Evolutionary conservation across 768 basidiomycete genomes (phyloP), one percentile per base, ranked within the genome.

Genomic region (Hemileccinum rubropunctum): DNA sequence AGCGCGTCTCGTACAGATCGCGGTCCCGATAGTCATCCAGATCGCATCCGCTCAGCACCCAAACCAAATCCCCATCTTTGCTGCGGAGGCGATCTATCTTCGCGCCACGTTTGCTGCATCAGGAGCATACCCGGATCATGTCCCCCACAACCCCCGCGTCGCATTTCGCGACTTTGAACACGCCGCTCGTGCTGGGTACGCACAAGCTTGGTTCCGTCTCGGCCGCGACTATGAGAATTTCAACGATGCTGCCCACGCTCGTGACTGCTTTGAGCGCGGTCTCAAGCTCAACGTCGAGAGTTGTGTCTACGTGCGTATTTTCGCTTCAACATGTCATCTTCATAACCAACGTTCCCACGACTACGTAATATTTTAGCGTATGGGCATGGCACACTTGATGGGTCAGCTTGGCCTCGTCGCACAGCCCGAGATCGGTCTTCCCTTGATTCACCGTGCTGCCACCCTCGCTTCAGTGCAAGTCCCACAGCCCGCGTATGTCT

Each of bases 151-250:
- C 60, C 86, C 87, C 2, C 77, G 90, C 5, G 61, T 76, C 7
- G 93, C 95, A 2, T 98, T 98, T 71, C 77, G 91, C 20, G 92
- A 94, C 62, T 97, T 89, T 60, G 95, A 98, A 64, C 71, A 75
- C 1, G 83, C 91, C 3, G 95, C 93, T 0, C 75, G 88, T 21
- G 81, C 77, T 0, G 94, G 95, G 0, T 87, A 83, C 55, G 71
- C 76, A 3, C 71, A 79, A n/a, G 91, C 91, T 0, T 98, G 95
- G 95, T 97, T 94, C 71, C 78, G 86, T 21, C 77, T 98, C 1
- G 95, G 91, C 0, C 73, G 92, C 15, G 95, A 95, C 53, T 97
- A 98, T 62, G 95, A 98, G 71, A 83, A 81, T 39, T 92, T 89
- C 53, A 84, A 83, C 20, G 92, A 98, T 64, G 44, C 77, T 1